Evolutionary conservation across 306 rosid species (phyloP).

Genomic region (Nissolia schottii): DNA sequence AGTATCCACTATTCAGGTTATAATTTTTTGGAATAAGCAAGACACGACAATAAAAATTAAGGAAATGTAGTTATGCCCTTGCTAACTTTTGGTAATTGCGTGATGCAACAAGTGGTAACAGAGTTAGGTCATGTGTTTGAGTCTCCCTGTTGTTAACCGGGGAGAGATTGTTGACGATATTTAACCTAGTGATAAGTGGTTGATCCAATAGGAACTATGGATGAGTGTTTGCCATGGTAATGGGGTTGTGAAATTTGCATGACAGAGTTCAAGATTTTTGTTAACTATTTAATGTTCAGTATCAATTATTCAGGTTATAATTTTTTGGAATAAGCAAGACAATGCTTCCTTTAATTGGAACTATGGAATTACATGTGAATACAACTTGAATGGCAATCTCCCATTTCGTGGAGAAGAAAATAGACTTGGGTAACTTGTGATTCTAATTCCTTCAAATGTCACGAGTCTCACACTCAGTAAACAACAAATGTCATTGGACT

Average conservation of each 20-base stretch:
- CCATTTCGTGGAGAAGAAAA: slow-evolving; percentile 1
- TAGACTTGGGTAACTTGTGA: neutral
- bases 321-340: neutral
- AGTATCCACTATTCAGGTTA: neutral
- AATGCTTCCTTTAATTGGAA: neutral
- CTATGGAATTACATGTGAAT: neutral
- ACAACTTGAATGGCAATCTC: neutral
- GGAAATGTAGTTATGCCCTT: too few relatives aligned
- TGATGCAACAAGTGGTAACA: too few relatives aligned
- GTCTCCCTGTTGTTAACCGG: too few relatives aligned
- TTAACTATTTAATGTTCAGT: neutral
- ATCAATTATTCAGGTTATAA: neutral
- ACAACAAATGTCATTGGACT: slow-evolving; percentile 11
- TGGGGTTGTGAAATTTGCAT: neutral
- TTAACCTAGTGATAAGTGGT: too few relatives aligned
- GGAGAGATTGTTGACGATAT: too few relatives aligned
- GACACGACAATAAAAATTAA: too few relatives aligned
- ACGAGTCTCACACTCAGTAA: neutral
- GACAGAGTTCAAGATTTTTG: neutral
- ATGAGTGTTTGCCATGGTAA: neutral
- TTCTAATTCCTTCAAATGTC: neutral
- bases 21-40: neutral
- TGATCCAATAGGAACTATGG: too few relatives aligned
- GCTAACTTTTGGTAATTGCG: too few relatives aligned
- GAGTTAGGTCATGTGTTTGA: too few relatives aligned